phyloP scores from a whole-genome alignment of 805 yeast species.

The Ogataea salicorniae region DNA sequence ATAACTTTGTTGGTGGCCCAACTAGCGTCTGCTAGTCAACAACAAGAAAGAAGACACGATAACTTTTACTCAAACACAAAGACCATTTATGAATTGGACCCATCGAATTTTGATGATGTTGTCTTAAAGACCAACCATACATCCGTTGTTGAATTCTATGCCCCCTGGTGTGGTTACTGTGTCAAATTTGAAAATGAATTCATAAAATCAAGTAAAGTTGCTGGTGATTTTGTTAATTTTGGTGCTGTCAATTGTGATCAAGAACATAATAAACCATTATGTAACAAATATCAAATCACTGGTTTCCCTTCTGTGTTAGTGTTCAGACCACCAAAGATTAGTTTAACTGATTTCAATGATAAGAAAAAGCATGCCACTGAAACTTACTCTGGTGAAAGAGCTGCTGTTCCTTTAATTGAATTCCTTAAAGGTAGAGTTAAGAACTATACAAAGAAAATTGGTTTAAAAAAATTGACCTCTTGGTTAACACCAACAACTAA shows the following conservation, averaged over 20 bases:
- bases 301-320: constrained; percentile 85
- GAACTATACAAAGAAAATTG: constrained; percentile 56
- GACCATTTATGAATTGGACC: constrained; percentile 23
- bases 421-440: constrained; percentile 55
- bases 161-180: constrained; percentile 99
- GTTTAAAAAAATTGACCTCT: constrained; percentile 28
- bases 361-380: constrained; percentile 46
- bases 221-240: constrained; percentile 55
- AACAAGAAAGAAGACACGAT: neutral
- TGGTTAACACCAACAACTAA: constrained; percentile 20
- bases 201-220: constrained; percentile 54
- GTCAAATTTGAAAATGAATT: constrained; percentile 60
- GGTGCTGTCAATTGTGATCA: constrained; percentile 87
- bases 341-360: constrained; percentile 9
- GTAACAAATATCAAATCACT: constrained; percentile 57
- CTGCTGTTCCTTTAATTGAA: constrained; percentile 47
- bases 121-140: constrained; percentile 71
- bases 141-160: constrained; percentile 81
- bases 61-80: constrained; percentile 21
- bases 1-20: neutral
- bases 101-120: constrained; percentile 54
- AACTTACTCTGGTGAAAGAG: constrained; percentile 57
- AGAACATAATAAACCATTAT: constrained; percentile 58
- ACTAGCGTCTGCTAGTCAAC: neutral
- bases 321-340: constrained; percentile 73